Evolutionary conservation across 768 basidiomycete species (phyloP).

Genomic region (Chlorophyllum brunneum): DNA sequence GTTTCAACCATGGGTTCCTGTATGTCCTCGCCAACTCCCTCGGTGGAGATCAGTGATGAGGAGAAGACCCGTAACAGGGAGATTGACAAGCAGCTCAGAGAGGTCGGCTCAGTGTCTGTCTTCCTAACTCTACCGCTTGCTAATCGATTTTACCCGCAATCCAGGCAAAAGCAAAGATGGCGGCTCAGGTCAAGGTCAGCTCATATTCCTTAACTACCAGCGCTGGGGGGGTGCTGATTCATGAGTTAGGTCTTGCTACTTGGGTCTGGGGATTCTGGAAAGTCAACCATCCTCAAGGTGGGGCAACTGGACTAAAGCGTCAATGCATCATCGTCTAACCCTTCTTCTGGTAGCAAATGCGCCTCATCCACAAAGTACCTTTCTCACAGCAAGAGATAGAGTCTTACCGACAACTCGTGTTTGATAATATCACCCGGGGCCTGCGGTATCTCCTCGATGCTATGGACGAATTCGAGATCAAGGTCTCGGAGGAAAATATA

Average conservation of each 20-base stretch:
- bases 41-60: slow-evolving; percentile 58
- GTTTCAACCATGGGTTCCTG: slow-evolving; percentile 68
- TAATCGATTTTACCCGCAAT: slow-evolving; percentile 4
- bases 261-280: slow-evolving; percentile 92
- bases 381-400: slow-evolving; percentile 84
- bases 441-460: slow-evolving; percentile 80
- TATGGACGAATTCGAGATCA: slow-evolving; percentile 85
- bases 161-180: slow-evolving; percentile 72
- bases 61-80: slow-evolving; percentile 63
- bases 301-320: background rate
- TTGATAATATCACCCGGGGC: slow-evolving; percentile 87
- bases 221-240: slow-evolving; percentile 4
- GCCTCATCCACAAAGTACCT: slow-evolving; percentile 84
- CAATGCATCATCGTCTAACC: background rate
- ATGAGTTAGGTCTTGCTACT: slow-evolving; percentile 70
- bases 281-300: slow-evolving; percentile 81
- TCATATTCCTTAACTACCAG: slow-evolving; percentile 2
- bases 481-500: slow-evolving; percentile 59
- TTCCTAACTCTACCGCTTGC: background rate
- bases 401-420: slow-evolving; percentile 86
- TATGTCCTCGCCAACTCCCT: slow-evolving; percentile 54
- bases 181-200: slow-evolving; percentile 71
- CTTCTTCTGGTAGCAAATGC: slow-evolving; percentile 74
- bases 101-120: slow-evolving; percentile 42
- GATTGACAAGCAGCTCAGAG: slow-evolving; percentile 75